These are phyloP conservation scores for Zanthoxylum bungeanum DNA, from an alignment of 345 rosid genomes.

Conservation along the genomic window DNA sequence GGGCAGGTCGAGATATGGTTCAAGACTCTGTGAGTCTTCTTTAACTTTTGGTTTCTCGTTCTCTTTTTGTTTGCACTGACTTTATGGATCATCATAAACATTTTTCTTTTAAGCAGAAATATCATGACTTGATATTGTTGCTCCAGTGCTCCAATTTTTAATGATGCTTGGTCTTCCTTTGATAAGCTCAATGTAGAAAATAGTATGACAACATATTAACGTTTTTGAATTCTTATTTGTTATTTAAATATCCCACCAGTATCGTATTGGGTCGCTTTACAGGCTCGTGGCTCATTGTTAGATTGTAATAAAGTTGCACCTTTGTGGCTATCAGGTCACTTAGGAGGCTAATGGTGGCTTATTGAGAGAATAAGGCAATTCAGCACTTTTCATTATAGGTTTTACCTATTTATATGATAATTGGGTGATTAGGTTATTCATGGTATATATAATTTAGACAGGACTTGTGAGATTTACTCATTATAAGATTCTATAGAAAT, in stretches of 20 bases:
- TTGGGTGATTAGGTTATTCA: too few species aligned
- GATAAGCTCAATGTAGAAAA: background rate
- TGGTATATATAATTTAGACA: background rate
- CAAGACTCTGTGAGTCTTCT: slow-evolving; percentile 60
- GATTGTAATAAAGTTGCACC: background rate
- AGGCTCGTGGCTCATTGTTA: background rate
- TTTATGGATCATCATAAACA: background rate
- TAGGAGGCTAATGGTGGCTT: too few species aligned
- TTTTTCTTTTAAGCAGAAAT: background rate
- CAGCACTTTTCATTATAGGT: background rate
- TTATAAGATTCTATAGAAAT: too few species aligned
- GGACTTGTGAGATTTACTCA: background rate
- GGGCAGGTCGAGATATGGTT: slow-evolving; percentile 84
- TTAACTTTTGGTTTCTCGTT: slow-evolving; percentile 12
- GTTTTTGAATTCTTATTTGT: too few species aligned
- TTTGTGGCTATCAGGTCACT: too few species aligned
- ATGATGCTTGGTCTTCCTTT: background rate
- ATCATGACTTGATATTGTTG: background rate
- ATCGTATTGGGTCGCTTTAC: background rate
- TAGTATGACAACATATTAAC: too few species aligned
- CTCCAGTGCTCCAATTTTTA: background rate
- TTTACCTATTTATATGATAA: too few species aligned
- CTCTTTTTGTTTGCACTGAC: background rate
- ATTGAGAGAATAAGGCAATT: background rate
- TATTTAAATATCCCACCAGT: background rate